Conservation (phyloP, 371 early-diverging fungal species). For the Blakeslea trispora region DNA sequence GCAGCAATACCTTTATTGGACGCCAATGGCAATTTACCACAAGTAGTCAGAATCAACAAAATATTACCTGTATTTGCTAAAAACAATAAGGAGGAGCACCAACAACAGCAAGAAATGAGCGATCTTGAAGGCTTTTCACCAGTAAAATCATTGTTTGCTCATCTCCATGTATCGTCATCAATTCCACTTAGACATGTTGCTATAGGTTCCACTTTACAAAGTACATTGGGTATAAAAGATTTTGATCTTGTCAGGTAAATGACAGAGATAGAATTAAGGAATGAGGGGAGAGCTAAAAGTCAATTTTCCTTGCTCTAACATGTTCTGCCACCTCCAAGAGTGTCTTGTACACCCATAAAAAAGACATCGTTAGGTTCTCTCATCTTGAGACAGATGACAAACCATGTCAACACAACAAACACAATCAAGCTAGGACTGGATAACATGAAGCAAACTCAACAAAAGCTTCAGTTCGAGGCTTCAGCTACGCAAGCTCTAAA, state of each 20-base stretch:
- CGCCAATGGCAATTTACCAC: constrained; percentile 3
- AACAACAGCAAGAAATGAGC: neutral
- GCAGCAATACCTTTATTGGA: neutral
- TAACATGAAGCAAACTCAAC: constrained; percentile 32
- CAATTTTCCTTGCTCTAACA: neutral
- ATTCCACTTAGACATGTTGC: constrained; percentile 17
- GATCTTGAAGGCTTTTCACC: neutral
- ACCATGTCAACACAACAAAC: constrained; percentile 10
- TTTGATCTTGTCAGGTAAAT: constrained; percentile 35
- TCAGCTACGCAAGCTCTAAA: constrained; percentile 29
- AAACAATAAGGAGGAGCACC: constrained; percentile 1
- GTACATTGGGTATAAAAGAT: constrained; percentile 21
- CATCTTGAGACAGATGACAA: constrained; percentile 29
- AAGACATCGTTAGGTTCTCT: constrained; percentile 30
- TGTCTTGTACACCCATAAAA: constrained; percentile 41
- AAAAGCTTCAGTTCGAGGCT: constrained; percentile 30
- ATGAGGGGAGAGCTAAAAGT: too few species aligned
- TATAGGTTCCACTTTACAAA: constrained; percentile 16
- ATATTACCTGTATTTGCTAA: constrained; percentile 18
- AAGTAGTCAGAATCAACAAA: constrained; percentile 9
- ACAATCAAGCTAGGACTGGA: constrained; percentile 47
- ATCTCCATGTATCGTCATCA: neutral
- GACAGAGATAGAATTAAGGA: too few species aligned
- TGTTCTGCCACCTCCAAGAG: too few species aligned
- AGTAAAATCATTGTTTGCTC: constrained; percentile 19